Evolutionary conservation across 768 basidiomycete species (phyloP), one percentile per base, ranked within the genome.

Genomic region (Trametes villosa): DNA sequence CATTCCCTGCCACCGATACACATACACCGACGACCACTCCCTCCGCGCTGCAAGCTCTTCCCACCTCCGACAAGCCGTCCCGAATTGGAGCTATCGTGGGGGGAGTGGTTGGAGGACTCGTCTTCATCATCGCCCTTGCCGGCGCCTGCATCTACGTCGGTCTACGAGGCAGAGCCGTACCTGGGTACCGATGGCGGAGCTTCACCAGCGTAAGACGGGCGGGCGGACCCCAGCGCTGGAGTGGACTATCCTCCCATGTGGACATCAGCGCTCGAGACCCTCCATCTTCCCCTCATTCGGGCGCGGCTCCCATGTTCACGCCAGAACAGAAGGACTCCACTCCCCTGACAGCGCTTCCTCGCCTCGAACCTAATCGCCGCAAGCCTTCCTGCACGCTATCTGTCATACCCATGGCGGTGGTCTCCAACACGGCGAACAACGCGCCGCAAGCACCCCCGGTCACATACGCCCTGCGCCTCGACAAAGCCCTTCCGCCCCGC

Each of bases 51-150:
- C 36, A 11, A 38, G n/a, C n/a, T n/a, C n/a, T n/a, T n/a, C 36
- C 13, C 7, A 15, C 36, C 15, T 51, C 60, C 11, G 11, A 12
- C 8, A 65, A 70, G 4, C n/a, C 18, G 18, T 29, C 52, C 5
- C 79, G 79, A 27, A 70, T 72, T 0, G 81, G 78, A 0, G 75
- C 76, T 6, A 81, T 88, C 31, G 78, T 77, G 4, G 88, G 86
- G 1, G 80, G 80, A n/a, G 77, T 81, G 15, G 60, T 87, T 1
- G 86, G 82, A 4, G 82, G 76, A 1, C 65, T 78, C 1, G 78
- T 72, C 9, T 48, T 84, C 3, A 59, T 80, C 18, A 65, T 74
- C 18, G 67, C 73, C 5, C 45, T 78, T 53, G 73, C 75, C 60
- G 58, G 77, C 38, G 74, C 56, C 60, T 77, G 40, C 60, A 60